Base-by-base conservation (phyloP, 73 alveolate genomes). In the Blepharisma stoltei region DNA sequence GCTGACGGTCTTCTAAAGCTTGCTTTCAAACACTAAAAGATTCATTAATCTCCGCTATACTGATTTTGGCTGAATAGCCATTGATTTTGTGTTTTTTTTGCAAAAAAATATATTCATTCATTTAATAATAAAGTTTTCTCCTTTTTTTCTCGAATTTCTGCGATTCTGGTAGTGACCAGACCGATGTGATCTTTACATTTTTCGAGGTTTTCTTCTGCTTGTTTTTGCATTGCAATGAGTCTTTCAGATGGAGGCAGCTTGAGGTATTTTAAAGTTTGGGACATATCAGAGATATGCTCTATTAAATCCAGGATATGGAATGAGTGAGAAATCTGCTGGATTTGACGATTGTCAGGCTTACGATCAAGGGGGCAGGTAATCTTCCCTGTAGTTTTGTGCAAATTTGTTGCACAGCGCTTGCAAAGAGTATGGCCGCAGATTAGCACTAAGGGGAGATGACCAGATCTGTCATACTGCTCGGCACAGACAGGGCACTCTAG, bases 401-500 rank as follows among this genome's bases (percentile, higher is more conserved):
- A 25, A 14, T 60, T 25, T 9, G 14, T 14, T 1, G 46, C 73
- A 60, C 73, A 60, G 18, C 0, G 18, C 23, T 60, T 60, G 45
- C 73, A 60, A 20, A 60, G n/a, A 9, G 48, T 60, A 4, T 60
- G 73, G 11, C 73, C 73, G 23, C 73, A 60, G 0, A 14, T 20
- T 14, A 60, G 47, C 2, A 60, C 73, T 18, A 60, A 25, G 14
- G 73, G 73, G 45, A 60, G n/a, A 20, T 25, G 38, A 2, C 14
- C 38, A 60, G 14, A 14, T 60, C 46, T 14, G 45, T 14, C 46
- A 25, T 20, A 60, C 4, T 60, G 46, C 23, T 60, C 73, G 2
- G 48, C 38, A 60, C 73, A 60, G 23, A 60, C 5, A 9, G 73
- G 73, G 73, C 73, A 60, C 23, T 60, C 73, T n/a, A 60, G 11